Base-by-base conservation (phyloP, 306 rosid species). In the Coriaria nepalensis region DNA sequence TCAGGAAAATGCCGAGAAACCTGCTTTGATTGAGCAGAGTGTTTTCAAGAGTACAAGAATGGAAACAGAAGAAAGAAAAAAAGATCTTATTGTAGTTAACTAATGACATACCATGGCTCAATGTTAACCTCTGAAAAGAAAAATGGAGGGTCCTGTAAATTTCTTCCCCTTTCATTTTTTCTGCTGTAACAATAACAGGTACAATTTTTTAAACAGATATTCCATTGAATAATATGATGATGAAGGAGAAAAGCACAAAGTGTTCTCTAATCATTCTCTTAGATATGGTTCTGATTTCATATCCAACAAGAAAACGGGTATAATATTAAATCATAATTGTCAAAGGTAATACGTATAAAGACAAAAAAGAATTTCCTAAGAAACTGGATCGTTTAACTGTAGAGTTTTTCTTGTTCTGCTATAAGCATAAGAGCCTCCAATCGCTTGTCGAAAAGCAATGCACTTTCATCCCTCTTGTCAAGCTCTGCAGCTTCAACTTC, bases 401-500 rank as follows among this genome's bases (percentile, higher is more conserved):
- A 20, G 29, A 20, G 1, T n/a, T 78, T 74, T 77, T 84, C 97
- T 62, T 58, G 82, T 68, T 88, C 82, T 12, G 93, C 97, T 43
- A 84, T 78, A 48, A 72, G 45, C 93, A 88, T 56, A 56, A 83
- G 84, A 93, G 84, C 81, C 74, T 81, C 93, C 4, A 88, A 90
- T 59, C 93, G 93, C 62, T 81, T 78, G 71, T 84, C 95, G 59
- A 88, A 84, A 39, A 78, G 75, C 44, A 88, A 62, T 37, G 95
- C 97, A 56, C 97, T 88, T 70, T 81, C 95, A 56, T 88, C 95
- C 75, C 97, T 81, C 79, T 76, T 6, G 61, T 88, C 95, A 52
- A 88, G 95, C 70, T 84, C 97, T 5, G 93, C 95, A 20, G 93
- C 97, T 70, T 88, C 97, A 64, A 80, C 82, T 74, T 81, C 95